These are phyloP conservation scores for Venturiaceae sp. DNA, from an alignment of 2,329 filamentous ascomycete genomes.

Conservation along the genomic window DNA sequence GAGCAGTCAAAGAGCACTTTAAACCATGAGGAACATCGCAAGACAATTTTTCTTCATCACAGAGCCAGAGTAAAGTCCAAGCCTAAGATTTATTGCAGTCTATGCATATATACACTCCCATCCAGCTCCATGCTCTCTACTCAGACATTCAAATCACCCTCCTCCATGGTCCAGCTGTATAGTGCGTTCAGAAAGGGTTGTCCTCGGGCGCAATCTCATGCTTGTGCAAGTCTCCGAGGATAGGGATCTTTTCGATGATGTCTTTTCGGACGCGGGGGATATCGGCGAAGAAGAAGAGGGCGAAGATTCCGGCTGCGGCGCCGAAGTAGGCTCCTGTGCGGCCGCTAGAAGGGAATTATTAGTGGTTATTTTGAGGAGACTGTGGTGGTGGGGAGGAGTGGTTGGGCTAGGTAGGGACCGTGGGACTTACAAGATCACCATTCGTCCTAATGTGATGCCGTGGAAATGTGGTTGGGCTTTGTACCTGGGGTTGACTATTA, in stretches of 20 bases:
- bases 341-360: constrained; percentile 1
- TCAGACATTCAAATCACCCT: background rate
- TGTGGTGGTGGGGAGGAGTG: background rate
- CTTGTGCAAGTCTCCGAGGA: constrained; percentile 47
- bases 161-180: too few relatives aligned
- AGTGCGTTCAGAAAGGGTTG: constrained; percentile 41
- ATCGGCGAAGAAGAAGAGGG: constrained; percentile 56
- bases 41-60: background rate
- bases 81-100: background rate
- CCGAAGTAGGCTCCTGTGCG: constrained; percentile 45
- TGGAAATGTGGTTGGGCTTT: constrained; percentile 36
- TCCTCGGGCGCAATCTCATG: constrained; percentile 52
- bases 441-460: constrained; percentile 35
- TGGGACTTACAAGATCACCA: constrained; percentile 33
- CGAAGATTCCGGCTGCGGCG: constrained; percentile 46
- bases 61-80: background rate
- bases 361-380: background rate
- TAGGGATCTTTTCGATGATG: constrained; percentile 50
- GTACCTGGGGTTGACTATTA: constrained; percentile 32
- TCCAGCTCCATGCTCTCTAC: background rate
- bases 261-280: constrained; percentile 53
- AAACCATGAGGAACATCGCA: background rate
- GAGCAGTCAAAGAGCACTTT: too few relatives aligned
- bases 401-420: background rate
- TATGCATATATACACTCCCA: background rate